Percentiles rank a stretch among this genome's conserved stretches.
These are phyloP conservation scores for Chlamydomonas schloesseri DNA, from an alignment of 139 green algal genomes.

Conservation along the genomic window DNA sequence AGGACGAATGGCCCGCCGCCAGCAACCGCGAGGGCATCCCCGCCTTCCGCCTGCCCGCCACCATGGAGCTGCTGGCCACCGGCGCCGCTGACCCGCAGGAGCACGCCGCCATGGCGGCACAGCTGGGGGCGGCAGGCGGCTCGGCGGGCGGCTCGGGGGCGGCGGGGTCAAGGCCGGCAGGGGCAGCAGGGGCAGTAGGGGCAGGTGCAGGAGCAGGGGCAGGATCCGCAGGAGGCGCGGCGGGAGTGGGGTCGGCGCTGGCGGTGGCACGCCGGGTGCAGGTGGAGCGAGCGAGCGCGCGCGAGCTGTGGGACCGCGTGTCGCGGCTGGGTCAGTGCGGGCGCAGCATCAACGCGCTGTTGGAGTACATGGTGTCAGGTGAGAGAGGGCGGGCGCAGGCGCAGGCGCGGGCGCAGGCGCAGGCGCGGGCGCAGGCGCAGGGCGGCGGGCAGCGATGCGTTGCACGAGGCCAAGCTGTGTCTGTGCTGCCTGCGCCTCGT, in stretches of 20 bases:
- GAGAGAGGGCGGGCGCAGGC: background rate
- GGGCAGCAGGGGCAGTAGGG: too few species aligned
- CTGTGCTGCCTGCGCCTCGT: too few species aligned
- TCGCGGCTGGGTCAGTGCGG: background rate
- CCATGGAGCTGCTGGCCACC: slow-evolving; percentile 23
- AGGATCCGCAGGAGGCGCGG: too few species aligned
- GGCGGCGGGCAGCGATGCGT: too few species aligned
- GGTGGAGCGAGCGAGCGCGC: background rate
- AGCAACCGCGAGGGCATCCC: background rate
- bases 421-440: too few species aligned
- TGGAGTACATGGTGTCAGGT: slow-evolving; percentile 36
- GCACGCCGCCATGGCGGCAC: background rate
- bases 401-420: too few species aligned
- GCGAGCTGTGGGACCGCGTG: background rate
- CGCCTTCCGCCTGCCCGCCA: background rate
- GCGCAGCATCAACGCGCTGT: background rate
- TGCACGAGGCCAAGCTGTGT: too few species aligned
- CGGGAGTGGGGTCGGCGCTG: too few species aligned
- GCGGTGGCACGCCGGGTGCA: background rate
- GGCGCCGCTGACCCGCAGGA: background rate
- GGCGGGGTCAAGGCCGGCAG: too few species aligned
- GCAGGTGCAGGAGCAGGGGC: too few species aligned
- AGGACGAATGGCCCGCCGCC: slow-evolving; percentile 30
- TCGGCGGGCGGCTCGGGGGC: too few species aligned
- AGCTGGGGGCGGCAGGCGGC: background rate